Conservation (phyloP, 1,139 yeast genomes). For the Suhomyces anneliseae region DNA sequence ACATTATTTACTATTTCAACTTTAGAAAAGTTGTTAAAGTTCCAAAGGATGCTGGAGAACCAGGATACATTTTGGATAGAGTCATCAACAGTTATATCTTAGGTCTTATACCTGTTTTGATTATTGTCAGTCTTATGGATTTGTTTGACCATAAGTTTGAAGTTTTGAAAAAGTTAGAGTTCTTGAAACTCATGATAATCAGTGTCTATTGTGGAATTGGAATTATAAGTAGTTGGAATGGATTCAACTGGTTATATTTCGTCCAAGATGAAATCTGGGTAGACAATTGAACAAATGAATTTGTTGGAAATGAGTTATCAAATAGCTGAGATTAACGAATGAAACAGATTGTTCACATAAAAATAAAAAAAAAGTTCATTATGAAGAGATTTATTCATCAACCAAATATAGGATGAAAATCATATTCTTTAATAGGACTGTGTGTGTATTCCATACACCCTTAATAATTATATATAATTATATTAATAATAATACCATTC, state of each 20-base stretch:
- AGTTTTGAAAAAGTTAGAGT: constrained; percentile 58
- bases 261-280: constrained; percentile 69
- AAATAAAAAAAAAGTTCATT: too few species aligned
- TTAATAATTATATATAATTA: too few species aligned
- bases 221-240: constrained; percentile 83
- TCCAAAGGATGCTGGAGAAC: constrained; percentile 45
- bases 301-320: background rate
- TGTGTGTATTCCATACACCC: too few species aligned
- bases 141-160: constrained; percentile 53
- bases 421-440: too few species aligned
- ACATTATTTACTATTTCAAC: constrained; percentile 70
- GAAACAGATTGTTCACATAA: too few species aligned
- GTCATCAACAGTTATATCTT: constrained; percentile 65
- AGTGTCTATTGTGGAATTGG: constrained; percentile 89
- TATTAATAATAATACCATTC: background rate
- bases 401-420: too few species aligned
- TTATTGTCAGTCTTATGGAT: constrained; percentile 55
- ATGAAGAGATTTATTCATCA: too few species aligned
- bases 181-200: constrained; percentile 74
- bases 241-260: constrained; percentile 84
- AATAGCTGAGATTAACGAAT: too few species aligned
- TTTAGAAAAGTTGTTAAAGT: constrained; percentile 65
- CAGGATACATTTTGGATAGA: constrained; percentile 66
- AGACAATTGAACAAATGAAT: constrained; percentile 11
- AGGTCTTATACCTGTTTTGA: constrained; percentile 66